Conservation (phyloP, 106 monocot genomes). For the Dioscorea dumetorum region DNA sequence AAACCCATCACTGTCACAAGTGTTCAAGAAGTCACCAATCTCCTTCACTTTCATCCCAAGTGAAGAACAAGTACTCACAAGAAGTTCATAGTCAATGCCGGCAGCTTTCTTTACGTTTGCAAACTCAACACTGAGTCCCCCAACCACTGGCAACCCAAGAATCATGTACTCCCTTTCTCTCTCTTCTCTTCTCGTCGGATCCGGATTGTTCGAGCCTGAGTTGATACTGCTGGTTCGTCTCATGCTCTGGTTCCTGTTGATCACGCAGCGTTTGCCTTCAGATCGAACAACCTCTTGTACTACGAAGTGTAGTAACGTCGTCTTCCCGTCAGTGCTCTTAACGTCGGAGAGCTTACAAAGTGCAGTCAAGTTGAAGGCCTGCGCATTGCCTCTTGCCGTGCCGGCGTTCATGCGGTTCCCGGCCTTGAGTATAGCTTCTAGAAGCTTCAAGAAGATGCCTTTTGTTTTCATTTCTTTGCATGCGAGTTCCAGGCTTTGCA, state of each 20-base stretch:
- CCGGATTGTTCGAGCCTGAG: slow-evolving; percentile 1
- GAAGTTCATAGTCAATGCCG: slow-evolving; percentile 36
- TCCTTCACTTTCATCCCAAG: slow-evolving; percentile 26
- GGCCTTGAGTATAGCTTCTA: slow-evolving; percentile 85
- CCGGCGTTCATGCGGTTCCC: slow-evolving; percentile 95
- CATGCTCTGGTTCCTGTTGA: slow-evolving; percentile 53
- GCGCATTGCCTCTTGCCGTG: slow-evolving; percentile 78
- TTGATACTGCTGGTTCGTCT: slow-evolving; percentile 22
- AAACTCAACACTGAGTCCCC: slow-evolving; percentile 46
- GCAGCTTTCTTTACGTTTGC: slow-evolving; percentile 59
- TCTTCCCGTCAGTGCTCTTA: slow-evolving; percentile 89
- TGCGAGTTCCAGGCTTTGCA: slow-evolving; percentile 51
- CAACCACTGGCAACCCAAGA: slow-evolving; percentile 57
- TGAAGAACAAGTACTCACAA: slow-evolving; percentile 10
- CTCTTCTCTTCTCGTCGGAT: slow-evolving; percentile 25
- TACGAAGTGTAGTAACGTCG: slow-evolving; percentile 81
- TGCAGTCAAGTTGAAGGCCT: slow-evolving; percentile 78
- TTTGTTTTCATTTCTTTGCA: slow-evolving; percentile 67
- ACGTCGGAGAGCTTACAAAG: slow-evolving; percentile 87
- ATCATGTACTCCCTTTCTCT: slow-evolving; percentile 55
- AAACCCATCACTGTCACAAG: slow-evolving; percentile 25
- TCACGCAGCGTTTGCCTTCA: slow-evolving; percentile 67
- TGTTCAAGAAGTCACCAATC: slow-evolving; percentile 25
- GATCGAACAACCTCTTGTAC: slow-evolving; percentile 76
- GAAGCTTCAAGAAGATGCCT: slow-evolving; percentile 67